Percentiles rank a stretch among this genome's conserved stretches.
These are phyloP conservation scores for Spathaspora sp. DNA, from an alignment of 1,139 yeast genomes.

Conservation along the genomic window DNA sequence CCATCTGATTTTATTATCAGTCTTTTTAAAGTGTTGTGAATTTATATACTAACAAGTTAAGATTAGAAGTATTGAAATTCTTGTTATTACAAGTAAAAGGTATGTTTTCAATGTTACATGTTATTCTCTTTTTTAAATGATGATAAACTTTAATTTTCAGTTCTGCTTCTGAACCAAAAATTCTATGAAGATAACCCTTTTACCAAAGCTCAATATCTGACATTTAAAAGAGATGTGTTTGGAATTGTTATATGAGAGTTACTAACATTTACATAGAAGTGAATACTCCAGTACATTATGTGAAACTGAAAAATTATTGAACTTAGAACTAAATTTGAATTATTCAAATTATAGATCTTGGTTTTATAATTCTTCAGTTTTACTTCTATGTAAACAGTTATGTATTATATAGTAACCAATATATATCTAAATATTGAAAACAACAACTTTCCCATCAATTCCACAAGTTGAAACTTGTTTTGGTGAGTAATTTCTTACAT, in stretches of 20 bases:
- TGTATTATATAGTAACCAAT: not conserved
- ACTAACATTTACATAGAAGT: not conserved
- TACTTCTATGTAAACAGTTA: not conserved
- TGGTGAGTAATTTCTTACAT: constrained; percentile 62
- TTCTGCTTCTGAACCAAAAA: constrained; percentile 85
- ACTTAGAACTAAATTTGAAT: constrained; percentile 2
- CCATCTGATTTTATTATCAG: constrained; percentile 64
- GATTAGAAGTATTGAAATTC: constrained; percentile 3
- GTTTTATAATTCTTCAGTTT: too few relatives aligned
- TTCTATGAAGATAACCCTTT: constrained; percentile 61
- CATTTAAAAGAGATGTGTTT: constrained; percentile 8
- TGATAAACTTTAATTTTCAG: constrained; percentile 64
- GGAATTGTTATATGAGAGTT: not conserved
- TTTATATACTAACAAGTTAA: constrained; percentile 11
- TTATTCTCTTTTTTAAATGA: constrained; percentile 36
- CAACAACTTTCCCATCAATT: constrained; percentile 86
- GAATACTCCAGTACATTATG: not conserved
- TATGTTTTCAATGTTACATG: constrained; percentile 3
- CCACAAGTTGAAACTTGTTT: constrained; percentile 50
- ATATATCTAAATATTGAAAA: constrained; percentile 36
- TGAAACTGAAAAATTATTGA: constrained; percentile 1
- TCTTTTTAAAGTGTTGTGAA: not conserved
- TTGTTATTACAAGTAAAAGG: constrained; percentile 2
- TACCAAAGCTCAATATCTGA: constrained; percentile 38
- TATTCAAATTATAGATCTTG: too few relatives aligned